These are phyloP conservation scores for Fusarium sarcochroum DNA, from an alignment of 2,329 filamentous ascomycete species.

Conservation along the genomic window DNA sequence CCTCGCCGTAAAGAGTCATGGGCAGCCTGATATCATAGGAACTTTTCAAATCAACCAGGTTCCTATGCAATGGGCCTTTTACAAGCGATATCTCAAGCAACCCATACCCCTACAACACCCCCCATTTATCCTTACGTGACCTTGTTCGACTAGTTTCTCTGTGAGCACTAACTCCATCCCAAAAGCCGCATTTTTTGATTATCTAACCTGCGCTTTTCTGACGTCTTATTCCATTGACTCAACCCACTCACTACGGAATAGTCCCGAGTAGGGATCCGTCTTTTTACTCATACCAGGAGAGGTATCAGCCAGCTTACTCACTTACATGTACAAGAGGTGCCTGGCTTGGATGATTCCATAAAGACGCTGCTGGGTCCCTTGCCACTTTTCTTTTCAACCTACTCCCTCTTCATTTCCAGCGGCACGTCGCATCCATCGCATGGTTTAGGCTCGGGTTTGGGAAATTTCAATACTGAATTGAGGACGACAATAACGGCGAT, in stretches of 20 bases:
- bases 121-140: conserved; percentile 9
- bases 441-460: background rate
- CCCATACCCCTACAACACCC: conserved; percentile 11
- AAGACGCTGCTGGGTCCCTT: conserved; percentile 23
- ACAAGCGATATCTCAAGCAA: conserved; percentile 12
- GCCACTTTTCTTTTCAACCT: background rate
- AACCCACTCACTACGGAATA: conserved; percentile 26
- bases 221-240: conserved; percentile 30
- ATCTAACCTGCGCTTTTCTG: conserved; percentile 21
- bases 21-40: conserved; percentile 18
- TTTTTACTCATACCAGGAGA: conserved; percentile 21
- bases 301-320: conserved; percentile 36
- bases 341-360: conserved; percentile 18
- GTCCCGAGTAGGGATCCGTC: conserved; percentile 11
- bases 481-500: conserved; percentile 2
- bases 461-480: conserved; percentile 1
- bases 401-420: conserved; percentile 2
- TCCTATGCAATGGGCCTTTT: conserved; percentile 6
- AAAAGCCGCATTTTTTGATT: conserved; percentile 17
- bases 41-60: conserved; percentile 34
- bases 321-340: conserved; percentile 33
- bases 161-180: conserved; percentile 13
- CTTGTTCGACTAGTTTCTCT: conserved; percentile 17
- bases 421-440: conserved; percentile 1
- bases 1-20: conserved; percentile 41